Percentiles rank a stretch among this genome's conserved stretches.
Evolutionary conservation across 139 green algal species (phyloP).

Genomic region (Deuterostichococcus epilithicus): DNA sequence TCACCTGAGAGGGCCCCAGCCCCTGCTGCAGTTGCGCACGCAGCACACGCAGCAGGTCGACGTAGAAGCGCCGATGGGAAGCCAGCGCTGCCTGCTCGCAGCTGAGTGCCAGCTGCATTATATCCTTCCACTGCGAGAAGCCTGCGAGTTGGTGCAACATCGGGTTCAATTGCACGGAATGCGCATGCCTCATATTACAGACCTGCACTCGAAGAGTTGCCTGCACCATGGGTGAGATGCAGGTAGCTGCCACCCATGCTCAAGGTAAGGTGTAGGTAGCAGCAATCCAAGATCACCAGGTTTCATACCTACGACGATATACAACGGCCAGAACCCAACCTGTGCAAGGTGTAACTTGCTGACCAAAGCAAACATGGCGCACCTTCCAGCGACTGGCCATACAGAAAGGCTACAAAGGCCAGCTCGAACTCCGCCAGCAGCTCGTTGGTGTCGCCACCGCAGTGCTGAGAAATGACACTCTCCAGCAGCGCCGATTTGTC

Average conservation of each 20-base stretch:
- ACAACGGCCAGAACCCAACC: too few species aligned
- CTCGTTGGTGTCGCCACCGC: conserved; percentile 1
- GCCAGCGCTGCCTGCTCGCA: conserved; percentile 47
- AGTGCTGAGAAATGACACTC: conserved; percentile 24
- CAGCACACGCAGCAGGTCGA: conserved; percentile 27
- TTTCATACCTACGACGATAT: too few species aligned
- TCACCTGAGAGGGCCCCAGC: not conserved
- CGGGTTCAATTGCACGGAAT: too few species aligned
- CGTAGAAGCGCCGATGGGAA: conserved; percentile 30
- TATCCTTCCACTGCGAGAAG: conserved; percentile 72
- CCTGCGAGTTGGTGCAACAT: too few species aligned
- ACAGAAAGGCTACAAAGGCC: conserved; percentile 77
- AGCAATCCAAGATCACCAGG: too few species aligned
- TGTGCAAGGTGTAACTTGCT: too few species aligned
- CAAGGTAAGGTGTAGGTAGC: too few species aligned
- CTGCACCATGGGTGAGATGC: too few species aligned
- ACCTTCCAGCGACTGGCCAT: conserved; percentile 69
- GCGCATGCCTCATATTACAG: too few species aligned
- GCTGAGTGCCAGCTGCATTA: conserved; percentile 63
- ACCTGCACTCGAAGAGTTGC: too few species aligned
- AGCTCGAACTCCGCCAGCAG: conserved; percentile 80
- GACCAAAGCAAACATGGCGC: too few species aligned
- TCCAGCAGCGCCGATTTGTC: conserved; percentile 66
- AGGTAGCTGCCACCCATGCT: too few species aligned
- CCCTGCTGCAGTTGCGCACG: conserved; percentile 36